Percentiles rank a stretch among this genome's conserved stretches.
phyloP scores from a whole-genome alignment of 2,329 filamentous ascomycete species.

The Tolypocladium cylindrosporum region DNA sequence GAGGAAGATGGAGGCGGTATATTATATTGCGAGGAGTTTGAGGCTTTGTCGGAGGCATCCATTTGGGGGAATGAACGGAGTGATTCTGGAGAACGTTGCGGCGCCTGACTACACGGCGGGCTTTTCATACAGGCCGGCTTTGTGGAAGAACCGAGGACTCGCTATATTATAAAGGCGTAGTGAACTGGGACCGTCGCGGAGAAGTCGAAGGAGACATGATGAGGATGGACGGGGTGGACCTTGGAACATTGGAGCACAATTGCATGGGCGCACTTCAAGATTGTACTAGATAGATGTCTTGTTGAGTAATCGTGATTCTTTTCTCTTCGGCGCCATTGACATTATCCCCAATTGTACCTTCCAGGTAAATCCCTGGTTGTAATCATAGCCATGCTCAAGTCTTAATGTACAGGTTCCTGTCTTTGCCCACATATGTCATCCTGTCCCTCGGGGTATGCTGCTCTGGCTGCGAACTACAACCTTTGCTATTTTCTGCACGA shows the following conservation, averaged over 20 bases:
- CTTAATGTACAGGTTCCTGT: background rate
- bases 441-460: background rate
- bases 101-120: background rate
- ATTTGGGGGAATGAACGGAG: background rate
- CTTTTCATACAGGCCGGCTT: background rate
- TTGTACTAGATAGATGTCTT: constrained; percentile 6
- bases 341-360: background rate
- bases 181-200: background rate
- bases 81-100: background rate
- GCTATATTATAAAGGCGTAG: background rate
- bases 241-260: background rate
- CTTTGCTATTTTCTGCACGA: background rate
- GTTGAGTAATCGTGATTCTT: constrained; percentile 6
- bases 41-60: background rate
- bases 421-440: background rate
- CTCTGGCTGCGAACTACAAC: background rate
- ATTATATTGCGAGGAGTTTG: background rate
- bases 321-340: background rate
- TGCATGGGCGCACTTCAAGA: background rate
- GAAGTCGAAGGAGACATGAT: background rate
- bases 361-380: background rate
- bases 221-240: background rate
- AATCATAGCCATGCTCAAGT: background rate
- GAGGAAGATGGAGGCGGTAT: background rate
- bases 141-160: background rate